Evolutionary conservation across 2,329 filamentous ascomycete genomes (phyloP).

Genomic region (Clonostachys byssicola): DNA sequence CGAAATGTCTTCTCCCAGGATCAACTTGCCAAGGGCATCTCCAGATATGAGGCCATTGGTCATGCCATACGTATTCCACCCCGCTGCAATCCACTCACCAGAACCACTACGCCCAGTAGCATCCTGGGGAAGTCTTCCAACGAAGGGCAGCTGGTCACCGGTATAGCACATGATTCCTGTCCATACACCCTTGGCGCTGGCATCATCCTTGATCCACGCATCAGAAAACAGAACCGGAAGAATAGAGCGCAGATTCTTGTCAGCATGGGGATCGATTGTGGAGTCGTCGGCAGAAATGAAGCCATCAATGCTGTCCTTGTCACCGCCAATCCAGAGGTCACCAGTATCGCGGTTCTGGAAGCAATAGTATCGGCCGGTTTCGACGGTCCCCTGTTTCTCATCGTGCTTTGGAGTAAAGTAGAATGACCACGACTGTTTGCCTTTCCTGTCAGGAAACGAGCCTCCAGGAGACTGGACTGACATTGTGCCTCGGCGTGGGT

Average conservation of each 20-base stretch:
- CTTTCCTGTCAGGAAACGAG: slow-evolving; percentile 20
- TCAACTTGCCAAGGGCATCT: neutral
- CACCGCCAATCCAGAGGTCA: slow-evolving; percentile 52
- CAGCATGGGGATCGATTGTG: slow-evolving; percentile 27
- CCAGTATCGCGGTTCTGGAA: slow-evolving; percentile 12
- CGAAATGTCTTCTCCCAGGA: neutral
- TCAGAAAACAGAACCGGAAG: slow-evolving; percentile 35
- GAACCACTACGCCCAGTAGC: slow-evolving; percentile 9
- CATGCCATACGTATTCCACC: slow-evolving; percentile 49
- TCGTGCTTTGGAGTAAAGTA: neutral
- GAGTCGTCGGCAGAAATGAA: slow-evolving; percentile 43
- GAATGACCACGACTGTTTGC: slow-evolving; percentile 40
- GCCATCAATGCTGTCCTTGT: slow-evolving; percentile 34
- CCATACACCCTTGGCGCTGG: slow-evolving; percentile 36
- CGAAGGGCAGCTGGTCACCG: slow-evolving; percentile 43
- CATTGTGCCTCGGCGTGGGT: slow-evolving; percentile 24
- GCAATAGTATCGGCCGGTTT: neutral
- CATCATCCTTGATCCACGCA: slow-evolving; percentile 20
- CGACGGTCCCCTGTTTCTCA: neutral
- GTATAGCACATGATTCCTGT: slow-evolving; percentile 43
- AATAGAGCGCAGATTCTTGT: slow-evolving; percentile 32
- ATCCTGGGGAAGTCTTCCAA: slow-evolving; percentile 29
- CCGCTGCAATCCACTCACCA: slow-evolving; percentile 48
- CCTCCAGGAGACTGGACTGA: slow-evolving; percentile 38
- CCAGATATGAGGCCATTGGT: neutral